Conservation (phyloP, 2,329 filamentous ascomycete species). For the Aspergillus sp. region DNA sequence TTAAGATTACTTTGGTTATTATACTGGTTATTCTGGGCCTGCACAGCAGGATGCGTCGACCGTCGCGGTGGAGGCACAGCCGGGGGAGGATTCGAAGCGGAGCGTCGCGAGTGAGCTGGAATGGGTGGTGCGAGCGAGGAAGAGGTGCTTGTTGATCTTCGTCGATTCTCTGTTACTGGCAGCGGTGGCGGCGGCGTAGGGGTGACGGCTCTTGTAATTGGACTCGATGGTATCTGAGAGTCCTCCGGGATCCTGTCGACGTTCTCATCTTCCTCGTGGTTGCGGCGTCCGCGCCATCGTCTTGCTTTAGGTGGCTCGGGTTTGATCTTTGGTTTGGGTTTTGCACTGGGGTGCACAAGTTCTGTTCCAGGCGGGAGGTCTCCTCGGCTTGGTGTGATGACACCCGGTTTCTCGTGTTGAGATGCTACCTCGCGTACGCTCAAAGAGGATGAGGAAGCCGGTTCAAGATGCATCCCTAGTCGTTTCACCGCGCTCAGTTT, state of each 20-base stretch:
- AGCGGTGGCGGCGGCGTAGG: conserved; percentile 1
- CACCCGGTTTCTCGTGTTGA: conserved; percentile 73
- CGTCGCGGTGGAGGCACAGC: conserved; percentile 37
- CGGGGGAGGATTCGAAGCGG: conserved; percentile 31
- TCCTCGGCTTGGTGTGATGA: conserved; percentile 67
- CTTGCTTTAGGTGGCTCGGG: conserved; percentile 38
- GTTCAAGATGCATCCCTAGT: conserved; percentile 64
- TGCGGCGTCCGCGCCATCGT: conserved; percentile 35
- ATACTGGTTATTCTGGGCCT: conserved; percentile 8
- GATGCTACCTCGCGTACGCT: conserved; percentile 73
- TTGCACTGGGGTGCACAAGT: conserved; percentile 8
- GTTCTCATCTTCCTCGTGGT: conserved; percentile 27
- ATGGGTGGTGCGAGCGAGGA: conserved; percentile 17
- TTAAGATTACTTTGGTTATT: not conserved
- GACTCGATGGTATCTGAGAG: conserved; percentile 11
- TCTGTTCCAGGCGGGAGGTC: conserved; percentile 17
- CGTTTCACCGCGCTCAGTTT: conserved; percentile 20
- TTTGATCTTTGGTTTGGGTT: conserved; percentile 25
- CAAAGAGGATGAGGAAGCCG: conserved; percentile 63
- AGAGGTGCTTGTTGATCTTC: conserved; percentile 18
- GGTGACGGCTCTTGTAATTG: conserved; percentile 6
- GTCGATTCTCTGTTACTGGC: conserved; percentile 9
- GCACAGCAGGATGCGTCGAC: conserved; percentile 23
- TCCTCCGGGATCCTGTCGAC: conserved; percentile 23
- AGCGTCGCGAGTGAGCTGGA: conserved; percentile 20